These are phyloP conservation scores for Buddleja alternifolia DNA, from an alignment of 257 asterid species.

Conservation along the genomic window DNA sequence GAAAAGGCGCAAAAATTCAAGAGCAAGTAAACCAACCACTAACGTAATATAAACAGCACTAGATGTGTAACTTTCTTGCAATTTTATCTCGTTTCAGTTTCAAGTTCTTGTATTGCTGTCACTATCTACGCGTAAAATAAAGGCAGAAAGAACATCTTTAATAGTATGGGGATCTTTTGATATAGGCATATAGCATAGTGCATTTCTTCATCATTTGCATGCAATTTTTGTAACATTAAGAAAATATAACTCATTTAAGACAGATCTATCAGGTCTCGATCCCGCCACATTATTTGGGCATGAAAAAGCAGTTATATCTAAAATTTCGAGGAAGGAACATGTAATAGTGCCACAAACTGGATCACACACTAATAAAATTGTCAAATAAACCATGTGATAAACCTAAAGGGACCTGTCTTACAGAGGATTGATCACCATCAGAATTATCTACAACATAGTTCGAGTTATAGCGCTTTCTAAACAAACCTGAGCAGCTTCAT, in stretches of 20 bases:
- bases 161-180: too few species aligned
- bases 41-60: not conserved
- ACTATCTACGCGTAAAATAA: too few species aligned
- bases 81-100: too few species aligned
- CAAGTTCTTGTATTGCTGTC: too few species aligned
- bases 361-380: not conserved
- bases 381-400: not conserved
- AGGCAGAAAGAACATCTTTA: too few species aligned
- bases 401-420: not conserved
- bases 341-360: constrained; percentile 3
- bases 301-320: not conserved
- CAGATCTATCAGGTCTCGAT: too few species aligned
- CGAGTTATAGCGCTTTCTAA: not conserved
- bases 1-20: not conserved
- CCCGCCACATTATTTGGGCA: constrained; percentile 1
- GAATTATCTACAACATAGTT: too few species aligned
- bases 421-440: not conserved
- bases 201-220: not conserved
- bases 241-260: too few species aligned
- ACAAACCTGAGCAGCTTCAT: constrained; percentile 93
- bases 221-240: not conserved
- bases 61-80: not conserved
- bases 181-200: too few species aligned
- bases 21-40: not conserved
- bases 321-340: not conserved